phyloP scores from a whole-genome alignment of 2,329 filamentous ascomycete species.

The Epichloe bromicola region DNA sequence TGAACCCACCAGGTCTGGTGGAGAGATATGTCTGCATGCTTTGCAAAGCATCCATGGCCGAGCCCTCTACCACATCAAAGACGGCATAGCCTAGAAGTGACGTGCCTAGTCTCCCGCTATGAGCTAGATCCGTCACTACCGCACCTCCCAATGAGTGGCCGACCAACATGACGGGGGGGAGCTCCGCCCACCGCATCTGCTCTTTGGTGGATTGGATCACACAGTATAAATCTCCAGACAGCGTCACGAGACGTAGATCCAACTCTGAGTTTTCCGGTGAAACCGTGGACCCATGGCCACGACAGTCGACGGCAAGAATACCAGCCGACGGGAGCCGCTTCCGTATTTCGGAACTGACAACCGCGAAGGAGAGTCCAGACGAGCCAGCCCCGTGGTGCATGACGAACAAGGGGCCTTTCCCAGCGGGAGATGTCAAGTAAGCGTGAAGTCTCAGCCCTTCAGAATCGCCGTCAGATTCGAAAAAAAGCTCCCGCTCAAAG shows the following conservation, averaged over 20 bases:
- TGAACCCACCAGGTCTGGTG: constrained; percentile 65
- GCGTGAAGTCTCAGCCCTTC: constrained; percentile 58
- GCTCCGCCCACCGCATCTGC: constrained; percentile 56
- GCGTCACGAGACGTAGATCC: constrained; percentile 59
- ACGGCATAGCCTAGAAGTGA: constrained; percentile 76
- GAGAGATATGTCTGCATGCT: constrained; percentile 90
- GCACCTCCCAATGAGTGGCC: constrained; percentile 90
- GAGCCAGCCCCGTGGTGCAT: constrained; percentile 93
- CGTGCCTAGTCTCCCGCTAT: constrained; percentile 48
- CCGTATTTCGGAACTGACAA: constrained; percentile 64
- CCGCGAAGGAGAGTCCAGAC: constrained; percentile 82
- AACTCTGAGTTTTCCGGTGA: constrained; percentile 27
- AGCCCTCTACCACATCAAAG: constrained; percentile 90
- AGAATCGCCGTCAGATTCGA: constrained; percentile 35
- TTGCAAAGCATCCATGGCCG: constrained; percentile 84
- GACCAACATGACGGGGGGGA: constrained; percentile 72
- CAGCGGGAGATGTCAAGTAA: constrained; percentile 73
- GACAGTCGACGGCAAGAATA: constrained; percentile 71
- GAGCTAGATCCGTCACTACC: constrained; percentile 77
- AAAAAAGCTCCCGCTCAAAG: constrained; percentile 73
- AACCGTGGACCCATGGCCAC: constrained; percentile 70
- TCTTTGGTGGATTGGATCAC: constrained; percentile 55
- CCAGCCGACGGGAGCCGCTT: constrained; percentile 68
- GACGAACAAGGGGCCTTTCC: constrained; percentile 70
- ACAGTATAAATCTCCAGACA: constrained; percentile 59